These are phyloP conservation scores for Rhizopogon vesiculosus DNA, from an alignment of 768 basidiomycete genomes.

Conservation along the genomic window DNA sequence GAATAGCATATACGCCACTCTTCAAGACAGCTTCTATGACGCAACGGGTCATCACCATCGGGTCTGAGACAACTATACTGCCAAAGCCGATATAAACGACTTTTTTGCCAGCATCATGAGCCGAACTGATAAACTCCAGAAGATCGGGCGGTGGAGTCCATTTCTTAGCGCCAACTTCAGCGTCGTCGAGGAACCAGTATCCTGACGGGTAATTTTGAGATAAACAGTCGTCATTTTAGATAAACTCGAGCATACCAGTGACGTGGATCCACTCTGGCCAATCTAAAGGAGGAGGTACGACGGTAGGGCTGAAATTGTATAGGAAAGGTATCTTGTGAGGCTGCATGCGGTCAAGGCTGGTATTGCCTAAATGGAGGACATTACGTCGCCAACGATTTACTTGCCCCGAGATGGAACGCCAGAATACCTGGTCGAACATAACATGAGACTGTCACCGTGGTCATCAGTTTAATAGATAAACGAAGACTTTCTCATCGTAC, in stretches of 20 bases:
- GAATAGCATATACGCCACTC: conserved; percentile 86
- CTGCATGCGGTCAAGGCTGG: conserved; percentile 92
- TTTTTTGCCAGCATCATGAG: conserved; percentile 74
- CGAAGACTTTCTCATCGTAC: conserved; percentile 33
- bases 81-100: conserved; percentile 98
- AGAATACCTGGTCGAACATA: conserved; percentile 98
- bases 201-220: conserved; percentile 39
- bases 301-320: conserved; percentile 91
- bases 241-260: conserved; percentile 49
- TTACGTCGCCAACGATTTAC: conserved; percentile 92
- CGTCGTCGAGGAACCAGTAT: conserved; percentile 96
- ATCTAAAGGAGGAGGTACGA: conserved; percentile 91
- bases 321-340: conserved; percentile 97
- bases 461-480: conserved; percentile 4
- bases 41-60: conserved; percentile 85
- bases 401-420: conserved; percentile 91
- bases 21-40: conserved; percentile 84
- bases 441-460: conserved; percentile 66
- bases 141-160: conserved; percentile 86
- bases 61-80: conserved; percentile 95
- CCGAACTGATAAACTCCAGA: conserved; percentile 75
- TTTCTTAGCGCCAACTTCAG: conserved; percentile 83
- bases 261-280: conserved; percentile 99
- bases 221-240: conserved; percentile 2
- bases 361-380: conserved; percentile 67